Evolutionary conservation across 2,329 filamentous ascomycete species (phyloP), one percentile per base, ranked within the genome.

Genomic region (Trichocomaceae sp.): DNA sequence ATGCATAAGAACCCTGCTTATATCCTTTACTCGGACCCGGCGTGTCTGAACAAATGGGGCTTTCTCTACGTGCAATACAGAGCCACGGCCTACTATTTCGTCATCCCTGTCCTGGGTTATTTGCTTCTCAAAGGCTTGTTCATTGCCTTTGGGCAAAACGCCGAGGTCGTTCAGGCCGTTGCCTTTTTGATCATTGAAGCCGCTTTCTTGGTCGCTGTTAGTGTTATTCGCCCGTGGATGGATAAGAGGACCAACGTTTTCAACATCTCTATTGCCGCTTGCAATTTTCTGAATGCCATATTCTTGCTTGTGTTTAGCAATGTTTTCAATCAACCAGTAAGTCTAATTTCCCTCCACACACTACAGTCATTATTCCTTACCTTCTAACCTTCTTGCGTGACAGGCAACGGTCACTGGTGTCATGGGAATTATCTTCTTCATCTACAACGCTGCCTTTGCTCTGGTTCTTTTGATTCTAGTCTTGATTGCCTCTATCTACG

Each of bases 1-100:
- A 89, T 96, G 83, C 91, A 96, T 79, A 91, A 92, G 75, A 96
- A 96, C 75, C 90, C 92, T 23, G 92, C 91, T 26, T 96, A 96
- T 73, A 96, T 96, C 63, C 84, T 97, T 59, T 97, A 95, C 76
- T 96, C 92, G 2, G 91, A 97, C 65, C 90, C 91, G n/a, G 82
- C 89, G 59, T 86, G 88, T 52, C 82, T 97, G 60, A 96, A 96
- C 82, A 95, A 96, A 75, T 96, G 91, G 92, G 92, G 92, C 20
- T 96, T 96, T 78, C 82, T 97, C 61, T 97, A 97, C 69, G 90
- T 97, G 41, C 91, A 96, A 71, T 96, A 95, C 80, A 88, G 92
- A 65, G 92, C 92, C 39, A 92, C 90, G 2, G 90, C 90, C 39
- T 96, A 96, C 80, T 96, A 95, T 77, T 96, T 92, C 72, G 89